Base-by-base conservation (phyloP, 192 early-diverging fungal species). In the Coemansia sp. region DNA sequence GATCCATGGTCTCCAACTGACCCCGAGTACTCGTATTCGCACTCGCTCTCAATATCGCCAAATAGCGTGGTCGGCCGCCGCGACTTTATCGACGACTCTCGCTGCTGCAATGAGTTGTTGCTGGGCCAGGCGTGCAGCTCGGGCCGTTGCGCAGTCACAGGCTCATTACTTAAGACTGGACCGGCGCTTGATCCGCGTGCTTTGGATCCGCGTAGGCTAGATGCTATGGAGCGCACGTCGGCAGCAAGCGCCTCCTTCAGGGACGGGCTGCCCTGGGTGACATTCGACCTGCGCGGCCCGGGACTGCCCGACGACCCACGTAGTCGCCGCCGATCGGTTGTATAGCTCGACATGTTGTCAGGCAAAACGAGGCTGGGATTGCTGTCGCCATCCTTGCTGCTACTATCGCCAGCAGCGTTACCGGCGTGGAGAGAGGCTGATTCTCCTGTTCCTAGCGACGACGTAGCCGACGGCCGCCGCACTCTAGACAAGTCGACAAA, bases 401-500 rank as follows among this genome's bases (percentile, higher is more conserved):
- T 42, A 37, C 79, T 71, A 29, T 77, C 79, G 17, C 66, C 72
- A n/a, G 74, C 40, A 10, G 41, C 66, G 46, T 66, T 44, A 37
- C 75, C 69, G 29, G 64, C 71, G 45, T 66, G 73, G 34, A 82
- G 17, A 33, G 75, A 73, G 16, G 63, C 63, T 57, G 77, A 84
- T 19, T 84, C 81, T 1, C 51, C 69, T 0, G 81, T 84, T 57
- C 70, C 70, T 21, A 77, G 54, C 16, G 81, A 84, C 13, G 81
- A 84, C 1, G 81, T 77, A 19, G 70, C 64, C 21, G 81, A 84
- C 13, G 81, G 81, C 2, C 81, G 66, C 35, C 81, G 76, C 42
- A 84, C 73, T 66, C 79, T 78, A 16, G 77, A 59, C 54, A 84
- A 45, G 40, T 84, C 77, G 35, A 84, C 81, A 76, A 84, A 84